A percentile compares a stretch with the other conserved stretches of the same genome.
Evolutionary conservation across 768 basidiomycete genomes (phyloP).

Genomic region (Boletus huronensis): DNA sequence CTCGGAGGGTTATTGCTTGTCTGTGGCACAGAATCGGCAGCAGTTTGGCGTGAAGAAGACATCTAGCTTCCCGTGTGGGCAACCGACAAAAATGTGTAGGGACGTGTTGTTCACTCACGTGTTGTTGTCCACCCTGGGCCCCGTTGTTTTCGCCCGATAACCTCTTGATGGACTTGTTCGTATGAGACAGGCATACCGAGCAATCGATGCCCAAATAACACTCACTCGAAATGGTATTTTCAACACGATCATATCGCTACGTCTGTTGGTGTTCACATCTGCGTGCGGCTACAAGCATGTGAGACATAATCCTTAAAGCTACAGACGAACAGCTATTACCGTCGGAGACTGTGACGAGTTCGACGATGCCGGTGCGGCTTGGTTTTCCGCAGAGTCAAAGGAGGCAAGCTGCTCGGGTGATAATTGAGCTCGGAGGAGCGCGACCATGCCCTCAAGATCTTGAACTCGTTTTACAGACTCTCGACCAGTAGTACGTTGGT

Average conservation of each 20-base stretch:
- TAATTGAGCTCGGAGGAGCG: constrained; percentile 17
- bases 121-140: constrained; percentile 3
- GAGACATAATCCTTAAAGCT: background rate
- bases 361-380: background rate
- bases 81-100: background rate
- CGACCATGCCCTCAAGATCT: constrained; percentile 18
- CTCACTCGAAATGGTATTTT: constrained; percentile 25
- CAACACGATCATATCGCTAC: constrained; percentile 20
- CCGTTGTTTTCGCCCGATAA: background rate
- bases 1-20: background rate
- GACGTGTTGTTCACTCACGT: constrained; percentile 11
- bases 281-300: constrained; percentile 7
- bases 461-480: constrained; percentile 11
- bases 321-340: constrained; percentile 6
- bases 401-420: constrained; percentile 19
- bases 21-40: background rate
- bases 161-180: constrained; percentile 10
- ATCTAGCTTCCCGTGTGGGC: background rate
- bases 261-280: constrained; percentile 8
- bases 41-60: background rate
- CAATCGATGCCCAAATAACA: background rate
- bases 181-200: background rate
- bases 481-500: constrained; percentile 10
- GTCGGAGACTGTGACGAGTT: background rate
- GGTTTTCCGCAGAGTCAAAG: constrained; percentile 4